A percentile compares a stretch with the other conserved stretches of the same genome.
Evolutionary conservation across 768 basidiomycete genomes (phyloP).

Genomic region (Lentinula sp.): DNA sequence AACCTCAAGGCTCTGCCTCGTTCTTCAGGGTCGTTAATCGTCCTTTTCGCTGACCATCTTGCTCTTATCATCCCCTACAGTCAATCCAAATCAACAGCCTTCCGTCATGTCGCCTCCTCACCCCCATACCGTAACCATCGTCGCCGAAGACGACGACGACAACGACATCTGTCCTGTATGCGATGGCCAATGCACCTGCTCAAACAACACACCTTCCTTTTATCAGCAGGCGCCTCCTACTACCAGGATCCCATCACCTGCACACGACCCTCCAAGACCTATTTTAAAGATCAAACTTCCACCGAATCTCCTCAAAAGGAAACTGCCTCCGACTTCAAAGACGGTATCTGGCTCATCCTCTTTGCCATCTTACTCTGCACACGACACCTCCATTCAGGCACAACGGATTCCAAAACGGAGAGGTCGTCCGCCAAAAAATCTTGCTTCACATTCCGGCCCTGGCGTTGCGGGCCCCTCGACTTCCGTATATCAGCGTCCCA

Average conservation of each 20-base stretch:
- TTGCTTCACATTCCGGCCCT: constrained; percentile 24
- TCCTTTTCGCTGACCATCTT: constrained; percentile 9
- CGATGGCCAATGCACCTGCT: constrained; percentile 85
- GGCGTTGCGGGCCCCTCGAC: not conserved
- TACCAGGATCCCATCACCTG: constrained; percentile 18
- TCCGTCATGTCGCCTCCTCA: constrained; percentile 64
- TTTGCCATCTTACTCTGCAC: constrained; percentile 11
- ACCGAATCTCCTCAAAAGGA: constrained; percentile 47
- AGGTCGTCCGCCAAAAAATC: constrained; percentile 51
- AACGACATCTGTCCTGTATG: constrained; percentile 86
- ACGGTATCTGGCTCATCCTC: constrained; percentile 16
- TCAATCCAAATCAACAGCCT: constrained; percentile 42
- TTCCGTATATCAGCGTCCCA: constrained; percentile 13
- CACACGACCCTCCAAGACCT: constrained; percentile 23
- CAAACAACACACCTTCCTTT: constrained; percentile 39
- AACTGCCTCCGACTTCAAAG: constrained; percentile 17
- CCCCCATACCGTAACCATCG: constrained; percentile 57
- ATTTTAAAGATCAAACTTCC: constrained; percentile 74
- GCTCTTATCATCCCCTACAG: constrained; percentile 15
- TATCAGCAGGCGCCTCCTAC: constrained; percentile 27
- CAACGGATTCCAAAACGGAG: constrained; percentile 35
- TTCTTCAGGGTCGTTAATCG: constrained; percentile 5
- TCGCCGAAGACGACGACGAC: constrained; percentile 59
- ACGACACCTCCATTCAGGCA: constrained; percentile 10
- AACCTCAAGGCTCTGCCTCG: constrained; percentile 9